Conservation (phyloP, 108 stramenopile genomes). For the Nitzschia sp. region DNA sequence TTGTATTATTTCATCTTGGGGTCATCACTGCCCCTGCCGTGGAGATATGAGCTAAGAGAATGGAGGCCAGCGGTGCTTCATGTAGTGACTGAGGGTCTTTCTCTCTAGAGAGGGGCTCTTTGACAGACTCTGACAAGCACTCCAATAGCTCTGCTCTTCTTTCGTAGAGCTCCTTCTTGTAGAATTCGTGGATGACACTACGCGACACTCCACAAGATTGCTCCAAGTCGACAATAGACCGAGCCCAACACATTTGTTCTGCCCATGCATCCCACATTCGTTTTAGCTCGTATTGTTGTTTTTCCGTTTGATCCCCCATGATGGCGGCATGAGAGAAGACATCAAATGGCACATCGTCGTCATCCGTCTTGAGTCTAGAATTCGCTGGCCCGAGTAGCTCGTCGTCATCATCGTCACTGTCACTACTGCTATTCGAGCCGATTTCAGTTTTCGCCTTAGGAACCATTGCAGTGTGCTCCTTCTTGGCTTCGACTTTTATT, state of each 20-base stretch:
- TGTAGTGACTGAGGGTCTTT: conserved; percentile 8
- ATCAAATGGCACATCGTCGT: conserved; percentile 34
- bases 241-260: conserved; percentile 53
- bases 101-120: neutral
- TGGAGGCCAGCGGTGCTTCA: conserved; percentile 37
- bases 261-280: conserved; percentile 65
- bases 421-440: neutral
- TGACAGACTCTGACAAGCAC: conserved; percentile 21
- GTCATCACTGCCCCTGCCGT: conserved; percentile 38
- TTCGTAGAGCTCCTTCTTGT: conserved; percentile 44
- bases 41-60: conserved; percentile 31
- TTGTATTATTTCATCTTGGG: conserved; percentile 5
- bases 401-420: conserved; percentile 8
- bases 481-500: neutral
- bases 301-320: conserved; percentile 22
- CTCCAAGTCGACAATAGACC: conserved; percentile 39
- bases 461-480: neutral
- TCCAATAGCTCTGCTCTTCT: conserved; percentile 36
- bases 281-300: conserved; percentile 41
- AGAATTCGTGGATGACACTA: conserved; percentile 23
- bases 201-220: conserved; percentile 38
- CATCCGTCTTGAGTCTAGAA: conserved; percentile 1
- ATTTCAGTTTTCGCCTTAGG: neutral
- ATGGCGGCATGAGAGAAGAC: conserved; percentile 38
- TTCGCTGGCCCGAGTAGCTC: neutral